Conservation (phyloP, 2,329 filamentous ascomycete genomes). For the Echinosphaeria canescens region DNA sequence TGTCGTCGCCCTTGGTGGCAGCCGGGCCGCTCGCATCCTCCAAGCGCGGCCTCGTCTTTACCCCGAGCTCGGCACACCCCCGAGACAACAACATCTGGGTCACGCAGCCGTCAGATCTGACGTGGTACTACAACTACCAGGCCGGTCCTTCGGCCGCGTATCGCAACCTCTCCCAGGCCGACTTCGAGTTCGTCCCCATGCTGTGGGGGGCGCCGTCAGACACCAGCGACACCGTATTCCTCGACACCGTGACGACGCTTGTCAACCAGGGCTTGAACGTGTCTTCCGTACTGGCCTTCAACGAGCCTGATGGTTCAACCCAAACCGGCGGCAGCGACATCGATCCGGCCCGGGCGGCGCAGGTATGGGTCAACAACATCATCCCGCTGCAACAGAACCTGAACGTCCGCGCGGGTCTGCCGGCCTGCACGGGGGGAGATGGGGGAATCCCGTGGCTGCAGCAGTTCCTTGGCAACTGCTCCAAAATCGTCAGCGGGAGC, state of each 20-base stretch:
- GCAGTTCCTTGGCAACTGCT: conserved; percentile 43
- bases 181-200: conserved; percentile 63
- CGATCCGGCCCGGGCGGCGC: conserved; percentile 34
- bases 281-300: conserved; percentile 51
- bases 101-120: conserved; percentile 31
- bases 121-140: conserved; percentile 76
- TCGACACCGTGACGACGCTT: conserved; percentile 30
- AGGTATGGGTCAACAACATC: conserved; percentile 49
- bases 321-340: conserved; percentile 40
- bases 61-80: conserved; percentile 29
- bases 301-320: conserved; percentile 47
- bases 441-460: conserved; percentile 43
- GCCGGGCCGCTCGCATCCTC: conserved; percentile 15
- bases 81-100: conserved; percentile 47
- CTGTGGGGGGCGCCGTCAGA: conserved; percentile 40
- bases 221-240: conserved; percentile 32
- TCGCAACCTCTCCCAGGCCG: conserved; percentile 20
- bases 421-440: conserved; percentile 41
- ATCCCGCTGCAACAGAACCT: conserved; percentile 42
- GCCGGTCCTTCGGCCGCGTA: conserved; percentile 30
- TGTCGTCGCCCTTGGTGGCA: conserved; percentile 5
- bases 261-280: conserved; percentile 34
- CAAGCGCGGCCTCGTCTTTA: conserved; percentile 56
- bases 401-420: conserved; percentile 47
- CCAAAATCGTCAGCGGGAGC: conserved; percentile 26